A percentile compares a stretch with the other conserved stretches of the same genome.
Evolutionary conservation across 2,329 filamentous ascomycete species (phyloP).

Genomic region (Colletotrichum chlorophyti): DNA sequence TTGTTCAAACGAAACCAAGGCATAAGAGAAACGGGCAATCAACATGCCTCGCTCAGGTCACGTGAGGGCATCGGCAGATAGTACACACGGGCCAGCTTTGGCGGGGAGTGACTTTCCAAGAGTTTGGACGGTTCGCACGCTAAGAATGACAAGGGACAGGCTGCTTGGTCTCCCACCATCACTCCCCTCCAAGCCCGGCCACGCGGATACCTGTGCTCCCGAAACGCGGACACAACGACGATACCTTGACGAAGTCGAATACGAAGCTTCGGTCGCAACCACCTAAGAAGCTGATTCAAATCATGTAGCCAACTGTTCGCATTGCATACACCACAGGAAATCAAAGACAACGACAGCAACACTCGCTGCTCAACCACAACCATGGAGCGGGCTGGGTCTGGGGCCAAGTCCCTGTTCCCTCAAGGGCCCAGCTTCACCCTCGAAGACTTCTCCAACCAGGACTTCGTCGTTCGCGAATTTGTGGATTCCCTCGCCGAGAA

Average conservation of each 20-base stretch:
- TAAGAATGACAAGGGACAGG: conserved; percentile 13
- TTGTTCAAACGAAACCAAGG: background rate
- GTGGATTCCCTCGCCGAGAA: conserved; percentile 90
- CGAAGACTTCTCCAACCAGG: conserved; percentile 85
- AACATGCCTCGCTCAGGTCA: background rate
- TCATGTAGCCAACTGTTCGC: conserved; percentile 13
- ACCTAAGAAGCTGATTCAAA: background rate
- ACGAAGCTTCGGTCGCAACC: background rate
- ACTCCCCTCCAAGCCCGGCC: conserved; percentile 6
- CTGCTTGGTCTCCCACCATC: too few species aligned
- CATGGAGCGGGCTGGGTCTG: conserved; percentile 53
- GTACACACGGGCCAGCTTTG: conserved; percentile 11
- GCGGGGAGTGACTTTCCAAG: conserved; percentile 1
- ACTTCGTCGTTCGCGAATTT: conserved; percentile 98
- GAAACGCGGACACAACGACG: conserved; percentile 10
- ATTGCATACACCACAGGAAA: background rate
- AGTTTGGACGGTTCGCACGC: background rate
- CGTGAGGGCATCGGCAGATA: background rate
- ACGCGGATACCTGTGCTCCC: conserved; percentile 21
- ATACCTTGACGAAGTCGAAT: background rate
- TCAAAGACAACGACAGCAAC: background rate
- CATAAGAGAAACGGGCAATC: background rate
- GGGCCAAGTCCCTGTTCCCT: conserved; percentile 74
- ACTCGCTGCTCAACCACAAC: conserved; percentile 27
- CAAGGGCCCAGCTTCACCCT: conserved; percentile 84